A percentile compares a stretch with the other conserved stretches of the same genome.
These are phyloP conservation scores for Stellera chamaejasme DNA, from an alignment of 345 rosid genomes.

Conservation along the genomic window DNA sequence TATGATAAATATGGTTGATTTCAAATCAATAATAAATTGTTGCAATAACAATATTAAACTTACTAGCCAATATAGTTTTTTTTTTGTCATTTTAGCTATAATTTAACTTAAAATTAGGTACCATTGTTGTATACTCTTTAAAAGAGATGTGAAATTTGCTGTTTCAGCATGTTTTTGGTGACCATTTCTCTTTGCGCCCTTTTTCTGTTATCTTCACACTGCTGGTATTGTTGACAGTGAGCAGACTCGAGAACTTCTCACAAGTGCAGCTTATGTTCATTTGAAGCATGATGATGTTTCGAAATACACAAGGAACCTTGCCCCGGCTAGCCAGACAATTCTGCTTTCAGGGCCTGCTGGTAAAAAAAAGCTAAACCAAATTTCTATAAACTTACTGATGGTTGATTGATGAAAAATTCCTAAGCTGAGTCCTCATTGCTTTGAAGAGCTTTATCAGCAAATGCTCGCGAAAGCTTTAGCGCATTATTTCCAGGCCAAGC, in stretches of 20 bases:
- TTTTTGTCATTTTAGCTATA: no score
- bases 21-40: no score
- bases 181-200: no score
- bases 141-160: no score
- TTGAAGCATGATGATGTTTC: constrained; percentile 89
- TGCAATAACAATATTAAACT: no score
- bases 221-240: constrained; percentile 44
- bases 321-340: constrained; percentile 83
- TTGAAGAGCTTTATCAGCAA: constrained; percentile 84
- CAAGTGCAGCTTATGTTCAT: constrained; percentile 94
- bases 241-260: constrained; percentile 70
- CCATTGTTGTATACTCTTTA: no score
- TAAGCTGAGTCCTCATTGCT: constrained; percentile 2
- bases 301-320: constrained; percentile 61
- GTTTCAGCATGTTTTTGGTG: no score
- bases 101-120: no score
- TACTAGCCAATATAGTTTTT: no score
- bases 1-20: no score
- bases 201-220: not conserved
- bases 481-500: constrained; percentile 77
- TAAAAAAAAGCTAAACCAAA: not conserved
- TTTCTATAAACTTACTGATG: no score
- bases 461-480: constrained; percentile 91
- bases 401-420: not conserved
- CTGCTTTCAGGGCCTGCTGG: constrained; percentile 98